Base-by-base conservation (phyloP, 306 rosid genomes). In the Astragalus glycyphyllos region DNA sequence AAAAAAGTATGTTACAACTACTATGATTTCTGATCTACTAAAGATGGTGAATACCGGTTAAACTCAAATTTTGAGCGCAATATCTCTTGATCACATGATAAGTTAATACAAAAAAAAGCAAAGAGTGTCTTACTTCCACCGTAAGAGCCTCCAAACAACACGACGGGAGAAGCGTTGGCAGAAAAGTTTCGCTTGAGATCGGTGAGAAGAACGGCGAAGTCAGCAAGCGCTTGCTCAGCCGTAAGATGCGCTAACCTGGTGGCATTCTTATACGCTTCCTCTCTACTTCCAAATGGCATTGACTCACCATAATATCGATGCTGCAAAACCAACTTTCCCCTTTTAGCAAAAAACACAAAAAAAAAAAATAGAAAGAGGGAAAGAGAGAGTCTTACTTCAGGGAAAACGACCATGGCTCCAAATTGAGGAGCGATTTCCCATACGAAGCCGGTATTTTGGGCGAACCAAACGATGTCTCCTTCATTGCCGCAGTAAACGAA, bases 401-500 rank as follows among this genome's bases (percentile, higher is more conserved):
- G 93, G 11, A 91, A 91, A 70, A 91, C 79, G 15, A 91, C 83
- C 96, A 91, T 87, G 61, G 97, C 97, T 5, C 88, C 88, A 31
- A 91, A 91, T 3, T 15, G 83, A 44, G 96, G 96, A 0, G 98
- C 98, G 50, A 92, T 83, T 62, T 92, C 97, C 88, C 91, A 88
- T 15, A 93, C 74, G 78, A 93, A 93, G 53, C 98, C 97, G 15
- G 96, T 82, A 69, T 85, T 93, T 5, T 51, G 69, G 14, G 97
- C 97, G 79, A 93, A 93, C 98, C 97, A 93, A 2, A 55, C 84
- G 75, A 93, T 93, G 61, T 84, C 92, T 6, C 98, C 97, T 82
- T 93, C 98, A 71, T 93, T 93, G 65, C 98, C 98, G 70, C 96
- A 90, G 83, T 93, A 90, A 62, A 90, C 41, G 82, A 93, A 90